Evolutionary conservation across 805 yeast genomes (phyloP), one percentile per base, ranked within the genome.

Genomic region (Candida nitratophila): DNA sequence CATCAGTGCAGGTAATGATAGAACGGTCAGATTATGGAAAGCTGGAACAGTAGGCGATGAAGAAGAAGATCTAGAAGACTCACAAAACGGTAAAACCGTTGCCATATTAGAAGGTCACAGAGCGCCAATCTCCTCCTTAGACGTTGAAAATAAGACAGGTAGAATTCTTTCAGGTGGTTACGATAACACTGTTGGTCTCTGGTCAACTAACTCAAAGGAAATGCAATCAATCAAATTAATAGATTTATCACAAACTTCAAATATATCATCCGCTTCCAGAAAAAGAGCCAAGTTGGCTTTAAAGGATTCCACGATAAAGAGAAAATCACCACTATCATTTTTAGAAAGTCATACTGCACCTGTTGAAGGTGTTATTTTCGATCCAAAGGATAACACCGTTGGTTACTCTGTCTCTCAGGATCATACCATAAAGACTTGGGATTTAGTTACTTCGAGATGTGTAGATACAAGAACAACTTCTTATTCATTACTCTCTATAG

Each of bases 371-470:
- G 85, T 87, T 21, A 71, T 78, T 14, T 87, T 89, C 59, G 96
- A 86, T 56, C 59, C 70, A 3, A 67, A 69, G 19, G 98, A 91
- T 62, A 50, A 73, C 38, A 77, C 95, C 0, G 96, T 91, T 5
- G 96, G 83, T 11, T 91, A 93, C 65, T 88, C 98, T 0, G 96
- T 86, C 2, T 85, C 97, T 6, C 96, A 89, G 62, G 98, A 93
- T 67, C 99, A 93, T 61, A 80, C 96, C 0, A 80, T 93, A 50
- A 85, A 86, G 57, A 93, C 99, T 0, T 93, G 98, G 98, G 99
- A 93, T 70, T 70, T 93, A 55, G 85, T 87, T 16, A 90, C 97
- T 2, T 71, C 86, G 12, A 76, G 86, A 51, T 79, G 88, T 55
- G 84, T 93, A 26, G 96, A 89, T 60, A 86, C 97, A 4, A 83